Base-by-base conservation (phyloP, 2,329 filamentous ascomycete genomes). In the Chlorencoelia australis region DNA sequence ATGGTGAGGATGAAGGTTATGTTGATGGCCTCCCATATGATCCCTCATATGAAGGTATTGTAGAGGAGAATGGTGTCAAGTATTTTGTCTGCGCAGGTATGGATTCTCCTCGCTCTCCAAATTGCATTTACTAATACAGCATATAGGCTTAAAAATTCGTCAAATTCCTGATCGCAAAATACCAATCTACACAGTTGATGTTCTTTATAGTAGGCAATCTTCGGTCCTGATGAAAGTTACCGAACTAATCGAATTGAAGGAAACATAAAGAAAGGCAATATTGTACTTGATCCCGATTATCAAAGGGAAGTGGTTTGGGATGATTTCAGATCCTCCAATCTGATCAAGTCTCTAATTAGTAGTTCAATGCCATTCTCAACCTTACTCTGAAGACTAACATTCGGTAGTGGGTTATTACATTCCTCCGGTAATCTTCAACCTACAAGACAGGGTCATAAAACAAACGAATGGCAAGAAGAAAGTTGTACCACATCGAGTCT, bases 251-350 rank as follows among this genome's bases (percentile, higher is more conserved):
- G n/a, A n/a, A n/a, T n/a, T n/a, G n/a, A n/a, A 44, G 20, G 46
- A 55, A 41, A 57, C 54, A 38, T 42, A 50, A 13, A 51, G 42
- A n/a, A 47, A 49, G 6, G 55, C 46, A 31, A 52, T 68, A 26
- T 35, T 14, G 54, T 66, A 29, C 48, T 67, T 5, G 53, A 66
- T 36, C 64, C 65, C 4, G 60, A 64, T 11, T 67, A 68, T 33
- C 65, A 68, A 44, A 51, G 65, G 39, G 64, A 63, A 22, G 58
- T 67, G 14, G 64, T 67, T 2, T 68, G 65, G 65, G 47, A 60
- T 44, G 56, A 59, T 35, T 48, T 46, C 16, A 48, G 53, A 30
- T 48, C 49, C 38, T 52, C 49, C 14, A 33, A 45, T 18, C 38
- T 57, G 3, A 51, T 58, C 29, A 47, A 42, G 17, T 58, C 53